phyloP scores from a whole-genome alignment of 2,329 filamentous ascomycete species.

The Botryotinia globosa region DNA sequence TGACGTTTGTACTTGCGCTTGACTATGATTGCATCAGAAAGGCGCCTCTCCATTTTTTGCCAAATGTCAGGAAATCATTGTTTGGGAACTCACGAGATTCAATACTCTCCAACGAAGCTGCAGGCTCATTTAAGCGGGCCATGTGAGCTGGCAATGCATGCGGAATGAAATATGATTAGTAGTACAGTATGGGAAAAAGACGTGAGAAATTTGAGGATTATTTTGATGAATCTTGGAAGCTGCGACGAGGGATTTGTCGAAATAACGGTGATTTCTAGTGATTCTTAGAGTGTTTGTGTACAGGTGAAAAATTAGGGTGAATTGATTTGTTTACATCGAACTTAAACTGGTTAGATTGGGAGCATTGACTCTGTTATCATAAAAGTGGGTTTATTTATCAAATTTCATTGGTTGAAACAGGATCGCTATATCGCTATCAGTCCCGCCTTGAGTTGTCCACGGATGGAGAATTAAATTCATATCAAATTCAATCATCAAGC shows the following conservation, averaged over 20 bases:
- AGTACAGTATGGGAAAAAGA: background rate
- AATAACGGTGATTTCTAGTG: background rate
- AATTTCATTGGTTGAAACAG: background rate
- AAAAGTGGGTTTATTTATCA: background rate
- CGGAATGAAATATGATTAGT: conserved; percentile 24
- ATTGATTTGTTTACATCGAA: conserved; percentile 35
- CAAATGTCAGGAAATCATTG: background rate
- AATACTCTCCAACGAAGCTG: conserved; percentile 64
- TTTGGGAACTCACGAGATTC: conserved; percentile 61
- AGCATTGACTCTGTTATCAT: conserved; percentile 15
- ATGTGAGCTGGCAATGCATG: conserved; percentile 46
- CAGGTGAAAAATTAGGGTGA: conserved; percentile 19
- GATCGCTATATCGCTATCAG: background rate
- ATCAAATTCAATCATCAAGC: background rate
- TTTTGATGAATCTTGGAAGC: conserved; percentile 8
- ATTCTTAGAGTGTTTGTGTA: conserved; percentile 3
- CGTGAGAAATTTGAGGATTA: background rate
- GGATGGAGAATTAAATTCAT: conserved; percentile 6
- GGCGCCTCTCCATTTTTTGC: conserved; percentile 10
- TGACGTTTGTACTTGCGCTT: conserved; percentile 77
- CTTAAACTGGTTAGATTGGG: conserved; percentile 16
- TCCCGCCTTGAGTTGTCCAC: conserved; percentile 2
- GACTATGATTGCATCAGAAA: conserved; percentile 48
- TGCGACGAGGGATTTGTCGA: background rate
- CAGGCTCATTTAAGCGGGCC: conserved; percentile 78